These are phyloP conservation scores for Neofusicoccum sp. DNA, from an alignment of 2,329 filamentous ascomycete species.

Conservation along the genomic window DNA sequence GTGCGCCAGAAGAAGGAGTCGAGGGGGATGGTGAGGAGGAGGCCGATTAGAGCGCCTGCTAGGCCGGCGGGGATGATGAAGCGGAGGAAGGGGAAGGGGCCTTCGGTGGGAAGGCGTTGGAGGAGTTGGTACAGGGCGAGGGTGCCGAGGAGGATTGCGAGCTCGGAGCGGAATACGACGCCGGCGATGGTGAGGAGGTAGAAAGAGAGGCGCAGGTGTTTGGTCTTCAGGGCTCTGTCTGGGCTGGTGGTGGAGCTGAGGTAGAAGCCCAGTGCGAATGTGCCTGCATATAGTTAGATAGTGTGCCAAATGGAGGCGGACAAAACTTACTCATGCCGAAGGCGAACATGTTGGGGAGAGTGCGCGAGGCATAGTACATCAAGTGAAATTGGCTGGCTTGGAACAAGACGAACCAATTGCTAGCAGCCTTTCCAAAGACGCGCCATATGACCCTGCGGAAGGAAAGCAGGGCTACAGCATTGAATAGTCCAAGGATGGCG, in stretches of 20 bases:
- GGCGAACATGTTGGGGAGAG: constrained; percentile 94
- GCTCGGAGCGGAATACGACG: constrained; percentile 83
- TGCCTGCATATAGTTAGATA: constrained; percentile 50
- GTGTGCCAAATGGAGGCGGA: background rate
- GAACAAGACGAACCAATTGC: constrained; percentile 76
- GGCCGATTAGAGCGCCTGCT: constrained; percentile 62
- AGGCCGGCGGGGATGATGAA: constrained; percentile 64
- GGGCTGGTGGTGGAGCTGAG: constrained; percentile 40
- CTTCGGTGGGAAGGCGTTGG: constrained; percentile 53
- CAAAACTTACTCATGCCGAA: constrained; percentile 71
- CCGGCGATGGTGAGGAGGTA: constrained; percentile 76
- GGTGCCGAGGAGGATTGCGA: constrained; percentile 74
- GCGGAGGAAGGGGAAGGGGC: constrained; percentile 25
- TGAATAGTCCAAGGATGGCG: constrained; percentile 73
- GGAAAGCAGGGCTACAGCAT: constrained; percentile 65
- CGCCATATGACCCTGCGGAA: constrained; percentile 64
- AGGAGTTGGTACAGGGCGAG: constrained; percentile 65
- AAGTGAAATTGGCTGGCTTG: constrained; percentile 87
- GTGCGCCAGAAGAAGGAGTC: constrained; percentile 95
- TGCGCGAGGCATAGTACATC: constrained; percentile 87
- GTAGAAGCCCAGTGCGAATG: constrained; percentile 57
- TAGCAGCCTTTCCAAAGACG: constrained; percentile 67
- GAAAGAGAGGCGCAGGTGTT: constrained; percentile 63
- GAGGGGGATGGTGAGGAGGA: constrained; percentile 71
- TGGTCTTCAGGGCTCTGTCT: constrained; percentile 30